Evolutionary conservation across 139 green algal genomes (phyloP), one percentile per base, ranked within the genome.

Genomic region (Axilococcus clingmanii): DNA sequence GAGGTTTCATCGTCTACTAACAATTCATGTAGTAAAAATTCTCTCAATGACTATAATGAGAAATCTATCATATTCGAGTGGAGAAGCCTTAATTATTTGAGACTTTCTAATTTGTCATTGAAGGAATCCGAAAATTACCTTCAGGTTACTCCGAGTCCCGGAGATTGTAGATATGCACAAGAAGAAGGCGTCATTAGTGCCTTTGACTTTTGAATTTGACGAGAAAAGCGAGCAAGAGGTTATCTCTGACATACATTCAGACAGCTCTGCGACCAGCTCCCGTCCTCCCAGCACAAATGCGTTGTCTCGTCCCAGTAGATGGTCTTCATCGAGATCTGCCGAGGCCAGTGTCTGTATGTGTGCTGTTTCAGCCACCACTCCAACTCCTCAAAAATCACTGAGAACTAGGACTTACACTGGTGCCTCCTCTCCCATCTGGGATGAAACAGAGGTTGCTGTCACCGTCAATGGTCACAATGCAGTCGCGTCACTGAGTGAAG

Each of bases 121-220:
- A n/a, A n/a, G n/a, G n/a, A n/a, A n/a, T n/a, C n/a, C n/a, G n/a
- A n/a, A n/a, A n/a, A n/a, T n/a, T n/a, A n/a, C n/a, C n/a, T n/a
- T n/a, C n/a, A n/a, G n/a, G n/a, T n/a, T n/a, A n/a, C n/a, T n/a
- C n/a, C n/a, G n/a, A n/a, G n/a, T n/a, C n/a, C n/a, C n/a, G n/a
- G n/a, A n/a, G n/a, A n/a, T n/a, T n/a, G n/a, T n/a, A n/a, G n/a
- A 49, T 19, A 49, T 57, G 49, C 49, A 57, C 19, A 57, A 57
- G 37, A 57, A 57, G 24, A 44, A 57, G n/a, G 29, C 49, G 20
- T 57, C 49, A n/a, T 42, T 57, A 29, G 19, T 57, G 23, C 49
- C 49, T 35, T 20, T 57, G n/a, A n/a, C n/a, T n/a, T n/a, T n/a
- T n/a, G n/a, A n/a, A n/a, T n/a, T n/a, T n/a, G n/a, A n/a, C n/a